Conservation (phyloP, 352 stramenopile species). For the Blastocystis sp. region DNA sequence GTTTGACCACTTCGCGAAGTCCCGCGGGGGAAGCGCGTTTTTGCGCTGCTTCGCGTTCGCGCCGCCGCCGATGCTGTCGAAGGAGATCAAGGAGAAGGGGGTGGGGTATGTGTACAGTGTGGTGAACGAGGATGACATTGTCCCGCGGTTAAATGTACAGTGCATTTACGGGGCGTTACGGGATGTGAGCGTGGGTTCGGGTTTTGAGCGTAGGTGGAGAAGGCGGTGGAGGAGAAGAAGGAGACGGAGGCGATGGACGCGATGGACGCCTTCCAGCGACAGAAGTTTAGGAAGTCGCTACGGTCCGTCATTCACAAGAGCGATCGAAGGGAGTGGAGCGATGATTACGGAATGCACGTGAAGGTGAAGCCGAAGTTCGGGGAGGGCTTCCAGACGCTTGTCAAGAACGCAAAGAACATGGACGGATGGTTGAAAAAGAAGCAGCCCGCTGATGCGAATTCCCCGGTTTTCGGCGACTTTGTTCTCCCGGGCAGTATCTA, state of each 20-base stretch:
- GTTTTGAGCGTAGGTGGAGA: neutral
- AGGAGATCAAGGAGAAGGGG: slow-evolving; percentile 56
- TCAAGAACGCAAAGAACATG: slow-evolving; percentile 1
- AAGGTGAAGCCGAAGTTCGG: slow-evolving; percentile 4
- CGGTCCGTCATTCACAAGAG: slow-evolving; percentile 18
- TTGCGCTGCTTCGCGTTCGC: slow-evolving; percentile 49
- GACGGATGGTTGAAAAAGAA: slow-evolving; percentile 20
- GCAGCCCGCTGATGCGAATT: neutral
- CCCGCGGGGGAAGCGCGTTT: neutral
- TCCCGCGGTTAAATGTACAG: slow-evolving; percentile 34
- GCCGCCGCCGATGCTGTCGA: slow-evolving; percentile 34
- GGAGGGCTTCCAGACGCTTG: neutral
- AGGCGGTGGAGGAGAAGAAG: too few species aligned
- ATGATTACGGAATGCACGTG: neutral
- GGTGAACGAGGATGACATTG: slow-evolving; percentile 68
- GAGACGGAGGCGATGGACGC: neutral
- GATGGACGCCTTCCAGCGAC: neutral
- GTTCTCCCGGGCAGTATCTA: slow-evolving; percentile 63
- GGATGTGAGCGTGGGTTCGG: neutral
- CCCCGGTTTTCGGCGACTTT: slow-evolving; percentile 41
- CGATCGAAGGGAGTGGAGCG: neutral
- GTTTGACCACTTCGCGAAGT: slow-evolving; percentile 8
- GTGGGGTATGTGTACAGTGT: slow-evolving; percentile 48
- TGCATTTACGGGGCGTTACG: slow-evolving; percentile 26
- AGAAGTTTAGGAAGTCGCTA: slow-evolving; percentile 35